Conservation (phyloP, 805 yeast genomes). For the Hanseniaspora pseudoguilliermondii region DNA sequence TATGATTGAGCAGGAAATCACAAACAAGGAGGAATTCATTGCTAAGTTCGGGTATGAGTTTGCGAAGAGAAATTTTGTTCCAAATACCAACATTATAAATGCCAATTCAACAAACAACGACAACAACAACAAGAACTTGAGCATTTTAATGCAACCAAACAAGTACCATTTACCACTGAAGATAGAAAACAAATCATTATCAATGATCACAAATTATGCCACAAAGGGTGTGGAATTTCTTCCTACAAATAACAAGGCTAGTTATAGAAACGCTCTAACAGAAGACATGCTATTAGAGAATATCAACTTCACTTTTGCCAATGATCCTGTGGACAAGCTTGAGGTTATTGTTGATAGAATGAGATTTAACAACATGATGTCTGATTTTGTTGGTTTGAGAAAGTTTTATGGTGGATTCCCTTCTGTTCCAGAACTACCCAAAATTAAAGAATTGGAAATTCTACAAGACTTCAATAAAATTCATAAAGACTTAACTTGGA, state of each 20-base stretch:
- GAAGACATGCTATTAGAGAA: constrained; percentile 33
- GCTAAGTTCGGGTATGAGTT: constrained; percentile 9
- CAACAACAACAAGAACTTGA: constrained; percentile 6
- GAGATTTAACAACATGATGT: constrained; percentile 54
- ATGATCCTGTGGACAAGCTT: constrained; percentile 29
- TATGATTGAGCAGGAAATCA: constrained; percentile 25
- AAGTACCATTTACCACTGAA: constrained; percentile 35
- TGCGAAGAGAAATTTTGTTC: constrained; percentile 7
- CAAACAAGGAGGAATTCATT: background rate
- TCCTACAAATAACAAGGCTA: constrained; percentile 7
- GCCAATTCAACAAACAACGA: constrained; percentile 8
- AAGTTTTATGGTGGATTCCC: constrained; percentile 63
- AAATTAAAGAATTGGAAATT: constrained; percentile 60
- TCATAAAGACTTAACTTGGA: constrained; percentile 11
- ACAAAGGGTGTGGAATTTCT: constrained; percentile 17
- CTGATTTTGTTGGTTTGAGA: constrained; percentile 54
- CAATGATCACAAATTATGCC: constrained; percentile 30
- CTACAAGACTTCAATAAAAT: constrained; percentile 45
- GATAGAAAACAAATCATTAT: constrained; percentile 24
- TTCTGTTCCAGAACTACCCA: constrained; percentile 55
- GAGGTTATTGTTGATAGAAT: constrained; percentile 55
- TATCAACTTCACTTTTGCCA: constrained; percentile 32
- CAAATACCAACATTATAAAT: constrained; percentile 7
- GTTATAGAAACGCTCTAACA: constrained; percentile 6
- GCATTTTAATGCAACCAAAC: constrained; percentile 31